Base-by-base conservation (phyloP, 2,329 filamentous ascomycete species). In the Diplodia sapinea region DNA sequence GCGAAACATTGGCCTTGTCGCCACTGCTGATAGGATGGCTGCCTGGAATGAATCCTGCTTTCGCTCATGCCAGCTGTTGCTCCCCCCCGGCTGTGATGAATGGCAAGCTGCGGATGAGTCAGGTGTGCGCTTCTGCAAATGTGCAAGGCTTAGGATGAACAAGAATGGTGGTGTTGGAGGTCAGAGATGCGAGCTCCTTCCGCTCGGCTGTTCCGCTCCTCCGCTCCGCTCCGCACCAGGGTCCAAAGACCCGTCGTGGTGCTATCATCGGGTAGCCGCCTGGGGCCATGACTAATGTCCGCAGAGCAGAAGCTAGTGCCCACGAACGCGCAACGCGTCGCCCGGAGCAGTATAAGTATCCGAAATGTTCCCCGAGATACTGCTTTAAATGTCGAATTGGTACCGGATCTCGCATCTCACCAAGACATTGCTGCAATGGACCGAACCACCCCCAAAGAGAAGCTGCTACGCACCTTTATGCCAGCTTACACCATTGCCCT, bases 401-500 rank as follows among this genome's bases (percentile, higher is more conserved):
- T 7, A n/a, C n/a, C 7, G 43, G 8, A 47, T 9, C 43, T 20
- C 43, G 43, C 29, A 11, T 8, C n/a, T n/a, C 23, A n/a, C 26
- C 8, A n/a, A 29, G 12, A 8, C 8, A 3, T 26, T n/a, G 17
- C 15, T 29, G 23, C 36, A n/a, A 67, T 55, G 57, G 11, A 5
- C 11, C 15, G 31, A n/a, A 17, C 61, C 33, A 65, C 66, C 3
- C 9, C 59, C 52, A 65, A 68, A 33, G 67, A 68, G 20, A 66
- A 50, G 20, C 9, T 52, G 29, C 17, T 51, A 4, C 33, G 50
- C 49, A 40, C 13, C 13, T 6, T 68, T 31, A 23, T 11, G 4
- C 77, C 77, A 8, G 66, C 66, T 8, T 54, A 78, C 9, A 69
- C 79, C 7, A 71, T 79, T 1, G 33, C 31, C 13, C 71, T 74